phyloP scores from a whole-genome alignment of 257 asterid species.

The Solanum etuberosum region DNA sequence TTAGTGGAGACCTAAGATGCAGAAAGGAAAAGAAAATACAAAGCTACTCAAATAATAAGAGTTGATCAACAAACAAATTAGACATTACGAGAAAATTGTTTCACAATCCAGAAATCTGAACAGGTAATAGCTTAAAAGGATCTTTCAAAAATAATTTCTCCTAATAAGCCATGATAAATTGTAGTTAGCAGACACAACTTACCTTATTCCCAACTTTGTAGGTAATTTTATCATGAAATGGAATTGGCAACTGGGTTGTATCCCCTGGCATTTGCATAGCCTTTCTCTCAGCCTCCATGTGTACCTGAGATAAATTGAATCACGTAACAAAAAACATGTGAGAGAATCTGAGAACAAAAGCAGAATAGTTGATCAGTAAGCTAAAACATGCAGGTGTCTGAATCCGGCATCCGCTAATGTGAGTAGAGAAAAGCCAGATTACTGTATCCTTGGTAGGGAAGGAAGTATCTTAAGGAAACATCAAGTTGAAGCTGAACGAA shows the following conservation, averaged over 20 bases:
- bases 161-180: neutral
- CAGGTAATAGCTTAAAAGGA: neutral
- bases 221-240: slow-evolving; percentile 58
- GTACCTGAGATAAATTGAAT: slow-evolving; percentile 51
- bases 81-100: neutral
- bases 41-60: neutral
- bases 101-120: neutral
- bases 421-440: neutral
- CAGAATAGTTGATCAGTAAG: neutral
- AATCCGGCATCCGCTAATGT: neutral
- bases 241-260: slow-evolving; percentile 26
- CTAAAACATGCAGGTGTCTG: neutral
- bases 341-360: neutral
- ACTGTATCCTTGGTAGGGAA: neutral
- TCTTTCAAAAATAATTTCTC: neutral
- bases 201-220: slow-evolving; percentile 92
- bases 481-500: neutral
- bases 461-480: neutral
- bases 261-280: slow-evolving; percentile 48
- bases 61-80: neutral
- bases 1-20: neutral
- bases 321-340: neutral
- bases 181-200: neutral
- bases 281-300: slow-evolving; percentile 91
- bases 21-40: neutral